Evolutionary conservation across 2,329 filamentous ascomycete genomes (phyloP), one percentile per base, ranked within the genome.

Genomic region (Pseudogymnoascus verrucosus): DNA sequence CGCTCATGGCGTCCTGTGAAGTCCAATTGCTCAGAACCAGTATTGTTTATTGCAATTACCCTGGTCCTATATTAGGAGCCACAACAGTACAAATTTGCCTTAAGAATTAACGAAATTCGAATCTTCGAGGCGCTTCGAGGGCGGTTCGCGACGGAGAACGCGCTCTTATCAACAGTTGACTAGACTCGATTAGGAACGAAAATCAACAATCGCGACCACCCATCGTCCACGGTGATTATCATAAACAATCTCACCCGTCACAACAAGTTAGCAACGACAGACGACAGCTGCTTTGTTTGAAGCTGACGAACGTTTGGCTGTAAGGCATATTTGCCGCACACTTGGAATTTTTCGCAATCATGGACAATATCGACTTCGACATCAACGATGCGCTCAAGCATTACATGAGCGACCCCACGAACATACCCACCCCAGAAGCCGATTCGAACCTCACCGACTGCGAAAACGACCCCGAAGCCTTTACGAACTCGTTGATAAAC

Each of bases 311-410:
- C 59, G 16, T 16, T 61, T 31, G 19, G 11, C 39, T 26, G 36
- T 61, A 28, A 61, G 59, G 59, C 59, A 61, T 40, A 7, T 42
- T 42, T 42, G 59, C 59, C 59, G 19, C 59, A 14, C 47, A 42
- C 59, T 40, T 61, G 12, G 4, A 26, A 68, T 65, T 36, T 36
- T 37, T 68, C 69, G 69, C 73, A 71, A 76, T 68, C 74, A 89
- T 89, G 87, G 89, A 81, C 72, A 89, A 89, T 79, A 84, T 92
- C 74, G 84, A 88, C 73, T 99, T 99, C 79, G 91, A 98, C 76
- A 91, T 99, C 77, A 96, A 97, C 76, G 89, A 96, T 80, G 91
- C 92, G 68, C 89, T 98, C 76, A 97, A 96, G 82, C 85, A 91
- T 75, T 99, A 97, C 78, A 90, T 97, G 84, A 96, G 91, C 78